Percentiles rank a stretch among this genome's conserved stretches.
Evolutionary conservation across 352 stramenopile genomes (phyloP).

Genomic region (Plasmopara muralis): DNA sequence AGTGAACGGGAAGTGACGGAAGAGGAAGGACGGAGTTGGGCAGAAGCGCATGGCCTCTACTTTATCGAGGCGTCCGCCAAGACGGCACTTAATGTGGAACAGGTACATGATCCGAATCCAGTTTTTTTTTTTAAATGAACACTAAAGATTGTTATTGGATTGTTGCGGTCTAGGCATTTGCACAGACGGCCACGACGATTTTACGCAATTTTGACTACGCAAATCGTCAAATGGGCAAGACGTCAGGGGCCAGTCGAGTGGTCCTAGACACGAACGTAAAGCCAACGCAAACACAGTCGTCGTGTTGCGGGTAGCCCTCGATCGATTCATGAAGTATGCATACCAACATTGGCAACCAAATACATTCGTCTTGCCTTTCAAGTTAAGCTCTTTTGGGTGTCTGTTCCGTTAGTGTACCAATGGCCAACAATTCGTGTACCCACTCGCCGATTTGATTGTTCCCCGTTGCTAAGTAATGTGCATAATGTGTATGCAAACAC

Average conservation of each 20-base stretch:
- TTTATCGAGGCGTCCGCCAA: conserved; percentile 84
- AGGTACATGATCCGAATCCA: conserved; percentile 22
- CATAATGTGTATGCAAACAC: conserved; percentile 71
- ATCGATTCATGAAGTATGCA: no score
- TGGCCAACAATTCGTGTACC: conserved; percentile 51
- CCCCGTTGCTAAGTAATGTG: conserved; percentile 46
- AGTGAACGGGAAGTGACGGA: conserved; percentile 58
- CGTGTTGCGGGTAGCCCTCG: conserved; percentile 3
- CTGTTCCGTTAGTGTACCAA: no score
- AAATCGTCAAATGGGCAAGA: conserved; percentile 50
- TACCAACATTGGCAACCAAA: no score
- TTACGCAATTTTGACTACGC: conserved; percentile 66
- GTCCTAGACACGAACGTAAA: conserved; percentile 32
- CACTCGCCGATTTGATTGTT: conserved; percentile 55
- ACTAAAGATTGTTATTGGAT: conserved; percentile 6
- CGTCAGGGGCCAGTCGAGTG: conserved; percentile 30
- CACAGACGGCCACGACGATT: conserved; percentile 64
- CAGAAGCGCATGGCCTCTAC: conserved; percentile 49
- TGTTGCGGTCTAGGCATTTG: conserved; percentile 38
- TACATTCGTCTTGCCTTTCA: no score
- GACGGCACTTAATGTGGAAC: conserved; percentile 74
- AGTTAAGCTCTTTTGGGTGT: no score
- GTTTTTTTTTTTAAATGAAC: background rate
- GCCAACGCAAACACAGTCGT: conserved; percentile 11
- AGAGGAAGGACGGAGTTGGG: conserved; percentile 63